These are phyloP conservation scores for Elaeagnus macrophylla DNA, from an alignment of 306 rosid genomes.

Conservation along the genomic window DNA sequence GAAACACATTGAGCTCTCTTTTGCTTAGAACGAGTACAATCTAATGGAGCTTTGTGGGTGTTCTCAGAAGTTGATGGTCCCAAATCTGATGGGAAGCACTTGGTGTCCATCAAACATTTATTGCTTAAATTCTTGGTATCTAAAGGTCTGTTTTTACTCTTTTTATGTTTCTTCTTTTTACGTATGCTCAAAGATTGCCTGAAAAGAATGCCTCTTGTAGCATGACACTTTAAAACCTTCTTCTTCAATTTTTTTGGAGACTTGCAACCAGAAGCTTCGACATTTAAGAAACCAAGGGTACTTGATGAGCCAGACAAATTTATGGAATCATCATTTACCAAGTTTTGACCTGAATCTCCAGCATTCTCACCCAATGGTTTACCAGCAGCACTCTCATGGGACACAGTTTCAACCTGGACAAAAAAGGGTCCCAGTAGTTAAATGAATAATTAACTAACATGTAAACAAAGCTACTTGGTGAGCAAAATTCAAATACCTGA, in stretches of 20 bases:
- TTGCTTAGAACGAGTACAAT: conserved; percentile 17
- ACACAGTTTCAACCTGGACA: conserved; percentile 32
- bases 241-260: conserved; percentile 35
- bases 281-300: conserved; percentile 9
- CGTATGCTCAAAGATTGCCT: conserved; percentile 29
- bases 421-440: conserved; percentile 3
- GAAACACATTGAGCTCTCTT: conserved; percentile 26
- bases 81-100: conserved; percentile 26
- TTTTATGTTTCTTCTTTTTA: conserved; percentile 53
- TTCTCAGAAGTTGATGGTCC: conserved; percentile 51
- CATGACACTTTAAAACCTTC: conserved; percentile 39
- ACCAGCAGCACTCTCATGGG: conserved; percentile 20
- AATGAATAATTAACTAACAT: conserved; percentile 1
- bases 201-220: conserved; percentile 24
- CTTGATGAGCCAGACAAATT: conserved; percentile 19
- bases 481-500: conserved; percentile 24
- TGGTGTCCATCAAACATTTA: conserved; percentile 18
- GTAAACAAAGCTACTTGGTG: conserved; percentile 2
- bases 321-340: conserved; percentile 19
- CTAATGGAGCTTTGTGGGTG: conserved; percentile 15
- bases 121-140: conserved; percentile 23
- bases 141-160: conserved; percentile 19
- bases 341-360: conserved; percentile 20
- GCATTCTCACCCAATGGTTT: conserved; percentile 24
- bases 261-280: conserved; percentile 29